Evolutionary conservation across 2,329 filamentous ascomycete species (phyloP).

Genomic region (Trichocomaceae sp.): DNA sequence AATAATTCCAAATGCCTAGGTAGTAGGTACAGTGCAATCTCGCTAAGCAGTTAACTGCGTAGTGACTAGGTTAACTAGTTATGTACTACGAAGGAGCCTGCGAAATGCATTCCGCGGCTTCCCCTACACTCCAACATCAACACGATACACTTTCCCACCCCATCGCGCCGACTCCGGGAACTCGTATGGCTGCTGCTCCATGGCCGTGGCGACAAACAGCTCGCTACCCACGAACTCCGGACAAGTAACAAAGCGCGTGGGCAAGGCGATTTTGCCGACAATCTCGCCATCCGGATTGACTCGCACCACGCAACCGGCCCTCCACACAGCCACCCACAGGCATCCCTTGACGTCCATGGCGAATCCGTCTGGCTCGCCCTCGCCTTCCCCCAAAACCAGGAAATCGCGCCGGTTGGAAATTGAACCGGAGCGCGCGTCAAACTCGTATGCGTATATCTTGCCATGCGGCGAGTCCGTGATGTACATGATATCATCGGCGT

Average conservation of each 20-base stretch:
- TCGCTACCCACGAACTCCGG: slow-evolving; percentile 67
- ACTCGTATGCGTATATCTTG: slow-evolving; percentile 70
- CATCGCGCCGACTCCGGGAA: slow-evolving; percentile 56
- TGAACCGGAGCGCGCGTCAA: slow-evolving; percentile 56
- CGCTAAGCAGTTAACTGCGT: too few species aligned
- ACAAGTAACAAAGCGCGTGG: slow-evolving; percentile 75
- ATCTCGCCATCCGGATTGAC: slow-evolving; percentile 64
- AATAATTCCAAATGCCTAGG: too few species aligned
- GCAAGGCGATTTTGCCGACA: slow-evolving; percentile 66
- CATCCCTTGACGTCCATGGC: slow-evolving; percentile 77
- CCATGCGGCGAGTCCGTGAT: slow-evolving; percentile 70
- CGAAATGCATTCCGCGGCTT: slow-evolving; percentile 55
- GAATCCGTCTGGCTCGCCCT: slow-evolving; percentile 70
- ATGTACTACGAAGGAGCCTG: background rate
- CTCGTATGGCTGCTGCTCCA: slow-evolving; percentile 58
- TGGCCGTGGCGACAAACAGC: slow-evolving; percentile 74
- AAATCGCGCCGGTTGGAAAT: slow-evolving; percentile 64
- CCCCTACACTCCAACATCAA: slow-evolving; percentile 68
- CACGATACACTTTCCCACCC: slow-evolving; percentile 66
- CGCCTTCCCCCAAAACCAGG: slow-evolving; percentile 59
- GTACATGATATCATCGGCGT: slow-evolving; percentile 67
- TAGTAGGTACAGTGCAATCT: too few species aligned
- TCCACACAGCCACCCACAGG: slow-evolving; percentile 84
- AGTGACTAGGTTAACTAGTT: too few species aligned
- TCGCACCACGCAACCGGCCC: slow-evolving; percentile 66